A percentile compares a stretch with the other conserved stretches of the same genome.
Conservation (phyloP, 169 alveolate genomes). For the Plasmodium fragile region DNA sequence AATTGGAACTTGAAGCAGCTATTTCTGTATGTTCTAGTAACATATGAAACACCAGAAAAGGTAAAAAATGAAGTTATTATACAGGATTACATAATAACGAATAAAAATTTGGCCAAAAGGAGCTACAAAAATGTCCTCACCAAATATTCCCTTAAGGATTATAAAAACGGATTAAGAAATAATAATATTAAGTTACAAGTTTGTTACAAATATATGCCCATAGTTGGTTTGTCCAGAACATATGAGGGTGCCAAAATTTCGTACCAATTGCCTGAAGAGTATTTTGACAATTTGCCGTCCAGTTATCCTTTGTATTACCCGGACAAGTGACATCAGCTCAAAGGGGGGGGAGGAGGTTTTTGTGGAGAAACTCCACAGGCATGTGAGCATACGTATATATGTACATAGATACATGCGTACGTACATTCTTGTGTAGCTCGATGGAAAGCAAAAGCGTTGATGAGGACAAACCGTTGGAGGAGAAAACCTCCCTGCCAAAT, state of each 20-base stretch:
- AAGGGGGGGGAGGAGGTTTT: not conserved
- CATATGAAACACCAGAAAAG: slow-evolving; percentile 65
- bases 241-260: slow-evolving; percentile 58
- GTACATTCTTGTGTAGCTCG: not conserved
- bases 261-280: slow-evolving; percentile 44
- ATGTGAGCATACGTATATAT: not conserved
- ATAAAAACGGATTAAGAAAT: slow-evolving; percentile 70
- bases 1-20: slow-evolving; percentile 71
- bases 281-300: slow-evolving; percentile 53
- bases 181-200: slow-evolving; percentile 46
- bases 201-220: slow-evolving; percentile 75
- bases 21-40: slow-evolving; percentile 69
- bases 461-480: not conserved
- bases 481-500: not conserved
- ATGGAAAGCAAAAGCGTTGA: not conserved
- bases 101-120: slow-evolving; percentile 18
- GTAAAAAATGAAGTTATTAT: slow-evolving; percentile 49
- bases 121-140: slow-evolving; percentile 34
- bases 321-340: slow-evolving; percentile 27
- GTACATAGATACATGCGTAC: not conserved
- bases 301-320: slow-evolving; percentile 64
- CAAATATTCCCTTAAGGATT: slow-evolving; percentile 72
- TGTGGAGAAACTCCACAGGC: not conserved
- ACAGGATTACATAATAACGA: slow-evolving; percentile 49
- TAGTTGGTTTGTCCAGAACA: slow-evolving; percentile 49